These are phyloP conservation scores for Helianthus annuus DNA, from an alignment of 129 eudicot genomes.

Conservation along the genomic window HanXRQr2.0-SUNRISE NC_035446.2:171851715-171852214, in stretches of 20 bases:
- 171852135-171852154: slow-evolving; percentile 5
- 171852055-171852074: slow-evolving; percentile 10
- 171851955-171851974: background rate
- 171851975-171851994: slow-evolving; percentile 4
- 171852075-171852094: slow-evolving; percentile 34
- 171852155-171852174: slow-evolving; percentile 28
- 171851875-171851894: no score
- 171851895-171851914: no score
- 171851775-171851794: no score
- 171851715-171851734: no score
- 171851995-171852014: background rate
- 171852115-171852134: slow-evolving; percentile 9
- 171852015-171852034: background rate
- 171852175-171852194: slow-evolving; percentile 79
- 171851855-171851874: no score
- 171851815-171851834: no score
- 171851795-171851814: no score
- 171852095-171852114: slow-evolving; percentile 15
- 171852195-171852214: slow-evolving; percentile 93
- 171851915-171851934: no score
- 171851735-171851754: no score
- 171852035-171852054: slow-evolving; percentile 16
- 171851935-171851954: no score
- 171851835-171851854: no score
- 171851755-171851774: no score